A percentile compares a stretch with the other conserved stretches of the same genome.
Evolutionary conservation across 768 basidiomycete species (phyloP).

Genomic region (Leucocoprinus leucothites): DNA sequence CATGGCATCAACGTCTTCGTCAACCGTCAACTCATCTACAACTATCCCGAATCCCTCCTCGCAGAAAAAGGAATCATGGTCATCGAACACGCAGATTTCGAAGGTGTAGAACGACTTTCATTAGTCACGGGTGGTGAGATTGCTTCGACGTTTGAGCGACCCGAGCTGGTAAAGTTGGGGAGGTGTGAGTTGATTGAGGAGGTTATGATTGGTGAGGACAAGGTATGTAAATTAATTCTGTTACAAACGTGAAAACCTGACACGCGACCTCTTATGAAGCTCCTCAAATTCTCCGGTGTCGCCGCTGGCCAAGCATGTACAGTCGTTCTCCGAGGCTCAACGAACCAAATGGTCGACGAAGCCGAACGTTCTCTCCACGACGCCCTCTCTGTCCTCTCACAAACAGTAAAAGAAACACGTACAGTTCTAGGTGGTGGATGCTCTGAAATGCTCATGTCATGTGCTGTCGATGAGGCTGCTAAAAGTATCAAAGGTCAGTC

Average conservation of each 20-base stretch:
- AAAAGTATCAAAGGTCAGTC: conserved; percentile 66
- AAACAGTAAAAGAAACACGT: conserved; percentile 96
- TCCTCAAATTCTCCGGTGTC: conserved; percentile 99
- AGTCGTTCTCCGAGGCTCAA: conserved; percentile 95
- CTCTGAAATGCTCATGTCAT: conserved; percentile 97
- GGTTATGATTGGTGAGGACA: conserved; percentile 99
- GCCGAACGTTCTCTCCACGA: conserved; percentile 98
- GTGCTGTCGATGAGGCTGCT: conserved; percentile 87
- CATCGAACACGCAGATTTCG: conserved; percentile 98
- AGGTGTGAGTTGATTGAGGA: conserved; percentile 95
- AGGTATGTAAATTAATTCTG: conserved; percentile 52
- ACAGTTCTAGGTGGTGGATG: conserved; percentile 95
- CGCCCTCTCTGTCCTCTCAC: conserved; percentile 94
- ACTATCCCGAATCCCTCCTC: conserved; percentile 96
- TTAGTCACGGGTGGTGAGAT: conserved; percentile 98
- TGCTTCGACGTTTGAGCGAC: conserved; percentile 90
- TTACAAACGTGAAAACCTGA: not conserved
- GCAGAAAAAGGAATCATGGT: conserved; percentile 93
- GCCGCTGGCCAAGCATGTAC: conserved; percentile 98
- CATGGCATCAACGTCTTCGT: conserved; percentile 98
- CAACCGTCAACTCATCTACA: conserved; percentile 98
- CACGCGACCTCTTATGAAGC: conserved; percentile 36
- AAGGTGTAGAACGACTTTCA: conserved; percentile 94
- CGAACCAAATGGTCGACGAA: conserved; percentile 98
- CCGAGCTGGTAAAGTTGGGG: conserved; percentile 90